phyloP scores from a whole-genome alignment of 2,329 filamentous ascomycete species.

The Verticillium tricorpus region DNA sequence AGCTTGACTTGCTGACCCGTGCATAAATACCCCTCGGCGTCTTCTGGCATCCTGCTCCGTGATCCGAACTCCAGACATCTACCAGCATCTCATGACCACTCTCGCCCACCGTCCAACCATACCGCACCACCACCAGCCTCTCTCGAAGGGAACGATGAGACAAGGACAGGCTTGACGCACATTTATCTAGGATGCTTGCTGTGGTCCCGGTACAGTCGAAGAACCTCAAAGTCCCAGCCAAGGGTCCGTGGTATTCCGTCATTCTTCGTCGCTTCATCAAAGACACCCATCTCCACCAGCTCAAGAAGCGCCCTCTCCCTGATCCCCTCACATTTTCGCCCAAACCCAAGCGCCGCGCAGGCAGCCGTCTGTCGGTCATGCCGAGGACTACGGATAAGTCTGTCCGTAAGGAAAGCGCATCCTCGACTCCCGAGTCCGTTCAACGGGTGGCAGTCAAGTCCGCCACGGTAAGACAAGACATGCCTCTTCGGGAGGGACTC shows the following conservation, averaged over 20 bases:
- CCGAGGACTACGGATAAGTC: not conserved
- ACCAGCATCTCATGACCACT: not conserved
- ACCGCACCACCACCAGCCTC: not conserved
- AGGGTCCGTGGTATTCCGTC: not conserved
- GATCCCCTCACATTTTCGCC: not conserved
- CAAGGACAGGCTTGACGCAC: not conserved
- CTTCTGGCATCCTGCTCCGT: not conserved
- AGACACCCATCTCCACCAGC: not conserved
- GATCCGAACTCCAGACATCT: not conserved
- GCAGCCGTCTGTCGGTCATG: constrained; percentile 7
- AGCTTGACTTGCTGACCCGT: not conserved
- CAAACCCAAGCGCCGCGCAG: not conserved
- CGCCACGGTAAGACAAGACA: not conserved
- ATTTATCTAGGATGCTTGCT: not conserved
- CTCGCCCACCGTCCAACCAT: not conserved
- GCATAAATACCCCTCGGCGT: not conserved
- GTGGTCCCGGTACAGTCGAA: not conserved
- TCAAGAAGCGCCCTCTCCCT: not conserved
- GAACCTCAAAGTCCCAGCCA: not conserved
- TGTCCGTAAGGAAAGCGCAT: not conserved
- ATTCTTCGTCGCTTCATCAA: not conserved
- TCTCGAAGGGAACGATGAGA: not conserved
- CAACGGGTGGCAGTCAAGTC: not conserved
- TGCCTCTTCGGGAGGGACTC: not conserved
- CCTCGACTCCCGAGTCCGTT: not conserved